Base-by-base conservation (phyloP, 2,329 filamentous ascomycete genomes). In the Karstenula rhodostoma region DNA sequence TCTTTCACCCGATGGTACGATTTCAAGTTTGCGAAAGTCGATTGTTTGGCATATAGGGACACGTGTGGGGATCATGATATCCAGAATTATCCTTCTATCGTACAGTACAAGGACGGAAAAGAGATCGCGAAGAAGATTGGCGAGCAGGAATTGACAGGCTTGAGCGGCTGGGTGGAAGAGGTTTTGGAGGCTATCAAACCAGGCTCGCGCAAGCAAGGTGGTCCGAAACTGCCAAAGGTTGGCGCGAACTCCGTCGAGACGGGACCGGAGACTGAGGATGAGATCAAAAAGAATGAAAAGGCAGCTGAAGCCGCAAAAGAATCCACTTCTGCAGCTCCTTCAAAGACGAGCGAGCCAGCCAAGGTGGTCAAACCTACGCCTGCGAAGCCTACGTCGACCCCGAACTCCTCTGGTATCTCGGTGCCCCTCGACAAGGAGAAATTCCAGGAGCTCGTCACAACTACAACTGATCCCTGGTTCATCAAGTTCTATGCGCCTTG, bases 401-500 rank as follows among this genome's bases (percentile, higher is more conserved):
- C 91, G 23, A 98, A 99, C 67, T 86, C 87, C 4, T 84, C 89
- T 43, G 95, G 95, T 7, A 82, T 85, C 17, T 96, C 93, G 7
- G 83, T 93, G 35, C 80, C 89, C 7, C 84, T 99, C 55, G 93
- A 89, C 2, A 89, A 91, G 0, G 93, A 97, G 74, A 92, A 84
- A 64, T 99, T 99, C 81, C 90, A 96, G 75, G 88, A 87, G 59
- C 83, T 90, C 40, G 94, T 99, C 49, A 96, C 93, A 3, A 91
- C 89, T 76, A 93, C 93, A 0, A 88, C 91, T 65, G 93, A 98
- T 64, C 90, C 94, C 6, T 99, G 95, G 95, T 97, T 99, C 74
- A 89, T 99, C 84, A 99, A 99, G 79, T 98, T 99, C 77, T 98
- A 97, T 77, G 94, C 93, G 19, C 96, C 95, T 6, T 98, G 94